phyloP scores from a whole-genome alignment of 306 rosid genomes.

The Rosa multiflora region DNA sequence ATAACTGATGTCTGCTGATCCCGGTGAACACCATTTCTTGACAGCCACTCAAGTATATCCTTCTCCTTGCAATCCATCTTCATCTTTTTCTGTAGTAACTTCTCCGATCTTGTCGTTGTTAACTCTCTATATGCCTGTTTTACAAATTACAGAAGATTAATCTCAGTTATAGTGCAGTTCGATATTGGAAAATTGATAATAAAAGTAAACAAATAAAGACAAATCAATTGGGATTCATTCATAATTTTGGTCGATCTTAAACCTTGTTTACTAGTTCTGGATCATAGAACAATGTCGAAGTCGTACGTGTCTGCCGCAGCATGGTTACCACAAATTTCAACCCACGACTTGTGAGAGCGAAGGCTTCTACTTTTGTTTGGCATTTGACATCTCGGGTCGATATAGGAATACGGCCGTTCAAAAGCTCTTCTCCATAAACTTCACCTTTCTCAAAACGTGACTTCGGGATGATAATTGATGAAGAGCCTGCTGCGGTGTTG shows the following conservation, averaged over 20 bases:
- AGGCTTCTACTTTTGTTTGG: background rate
- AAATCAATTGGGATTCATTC: no score
- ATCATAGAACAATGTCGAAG: slow-evolving; percentile 4
- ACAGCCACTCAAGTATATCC: slow-evolving; percentile 17
- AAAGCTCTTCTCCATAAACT: background rate
- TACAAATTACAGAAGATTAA: background rate
- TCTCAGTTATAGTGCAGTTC: background rate
- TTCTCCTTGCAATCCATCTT: background rate
- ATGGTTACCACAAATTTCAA: background rate
- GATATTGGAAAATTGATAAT: background rate
- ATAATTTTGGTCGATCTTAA: background rate
- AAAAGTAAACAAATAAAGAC: background rate
- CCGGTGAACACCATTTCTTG: slow-evolving; percentile 15
- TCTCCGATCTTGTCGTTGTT: background rate
- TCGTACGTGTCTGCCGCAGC: background rate
- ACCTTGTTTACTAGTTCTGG: background rate
- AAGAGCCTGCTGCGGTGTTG: background rate
- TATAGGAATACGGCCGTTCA: background rate
- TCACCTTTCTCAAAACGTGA: background rate
- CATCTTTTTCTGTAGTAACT: background rate
- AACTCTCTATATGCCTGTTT: background rate
- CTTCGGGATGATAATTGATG: background rate
- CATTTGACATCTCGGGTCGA: background rate
- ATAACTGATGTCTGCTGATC: slow-evolving; percentile 16
- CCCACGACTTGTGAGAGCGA: background rate